phyloP scores from a whole-genome alignment of 768 basidiomycete genomes.

The Pholiota conissans region DNA sequence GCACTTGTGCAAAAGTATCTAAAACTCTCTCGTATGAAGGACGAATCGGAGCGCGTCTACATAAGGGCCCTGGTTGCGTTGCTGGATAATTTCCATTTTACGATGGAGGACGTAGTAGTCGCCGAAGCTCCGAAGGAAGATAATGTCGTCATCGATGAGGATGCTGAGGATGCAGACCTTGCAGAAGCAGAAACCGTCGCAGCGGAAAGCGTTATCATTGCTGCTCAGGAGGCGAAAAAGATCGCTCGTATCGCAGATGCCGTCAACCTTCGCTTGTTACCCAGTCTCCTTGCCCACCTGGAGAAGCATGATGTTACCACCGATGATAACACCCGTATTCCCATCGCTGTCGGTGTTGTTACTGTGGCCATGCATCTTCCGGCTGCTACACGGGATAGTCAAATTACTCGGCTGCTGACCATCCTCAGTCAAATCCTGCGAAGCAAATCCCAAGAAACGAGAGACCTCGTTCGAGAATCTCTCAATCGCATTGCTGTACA shows the following conservation, averaged over 20 bases:
- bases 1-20: conserved; percentile 80
- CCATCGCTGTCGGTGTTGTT: conserved; percentile 84
- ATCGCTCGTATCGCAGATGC: conserved; percentile 64
- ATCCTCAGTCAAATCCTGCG: conserved; percentile 86
- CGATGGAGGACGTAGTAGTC: conserved; percentile 62
- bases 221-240: conserved; percentile 15
- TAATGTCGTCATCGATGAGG: conserved; percentile 19
- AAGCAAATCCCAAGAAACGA: conserved; percentile 91
- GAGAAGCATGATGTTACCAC: conserved; percentile 77
- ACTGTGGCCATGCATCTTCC: conserved; percentile 85
- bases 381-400: conserved; percentile 53
- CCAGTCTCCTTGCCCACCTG: conserved; percentile 74
- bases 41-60: conserved; percentile 73
- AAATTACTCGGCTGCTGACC: conserved; percentile 77
- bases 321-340: conserved; percentile 86
- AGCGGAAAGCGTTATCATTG: conserved; percentile 3
- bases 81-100: conserved; percentile 90
- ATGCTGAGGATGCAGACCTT: conserved; percentile 31
- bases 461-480: conserved; percentile 84
- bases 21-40: conserved; percentile 64
- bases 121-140: conserved; percentile 29
- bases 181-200: conserved; percentile 20
- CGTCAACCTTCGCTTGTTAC: conserved; percentile 75
- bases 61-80: conserved; percentile 84
- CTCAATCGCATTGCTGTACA: conserved; percentile 75